These are phyloP conservation scores for Colletotrichum australisinense DNA, from an alignment of 2,329 filamentous ascomycete species.

Conservation along the genomic window DNA sequence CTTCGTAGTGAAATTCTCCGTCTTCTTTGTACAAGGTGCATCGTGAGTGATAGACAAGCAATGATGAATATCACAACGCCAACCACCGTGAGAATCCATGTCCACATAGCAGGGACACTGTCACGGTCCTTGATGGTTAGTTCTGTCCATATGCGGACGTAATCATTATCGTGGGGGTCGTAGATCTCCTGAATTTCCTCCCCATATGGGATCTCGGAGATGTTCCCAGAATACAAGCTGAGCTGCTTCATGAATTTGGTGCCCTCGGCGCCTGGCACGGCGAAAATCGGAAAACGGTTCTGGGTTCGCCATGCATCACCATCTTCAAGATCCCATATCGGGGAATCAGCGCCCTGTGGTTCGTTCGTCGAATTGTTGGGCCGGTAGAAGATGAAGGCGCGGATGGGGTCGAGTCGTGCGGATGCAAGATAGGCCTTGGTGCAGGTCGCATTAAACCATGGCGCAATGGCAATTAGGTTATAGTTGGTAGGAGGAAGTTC, in stretches of 20 bases:
- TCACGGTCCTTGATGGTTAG: constrained; percentile 59
- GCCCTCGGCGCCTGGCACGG: constrained; percentile 77
- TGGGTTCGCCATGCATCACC: constrained; percentile 75
- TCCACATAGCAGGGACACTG: constrained; percentile 80
- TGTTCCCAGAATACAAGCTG: constrained; percentile 80
- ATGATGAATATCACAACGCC: constrained; percentile 78
- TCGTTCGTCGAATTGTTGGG: constrained; percentile 66
- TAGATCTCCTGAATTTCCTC: constrained; percentile 66
- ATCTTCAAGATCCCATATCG: constrained; percentile 78
- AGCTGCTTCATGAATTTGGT: constrained; percentile 76
- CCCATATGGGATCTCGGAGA: constrained; percentile 71
- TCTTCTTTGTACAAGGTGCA: constrained; percentile 82
- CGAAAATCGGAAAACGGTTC: constrained; percentile 86
- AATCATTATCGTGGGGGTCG: constrained; percentile 66
- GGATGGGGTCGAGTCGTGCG: constrained; percentile 67
- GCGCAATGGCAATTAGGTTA: constrained; percentile 83
- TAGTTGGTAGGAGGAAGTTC: constrained; percentile 78
- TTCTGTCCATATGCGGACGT: constrained; percentile 70
- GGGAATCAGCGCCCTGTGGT: constrained; percentile 74
- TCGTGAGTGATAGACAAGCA: constrained; percentile 72
- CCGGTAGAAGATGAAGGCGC: constrained; percentile 73
- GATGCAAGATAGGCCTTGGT: constrained; percentile 77
- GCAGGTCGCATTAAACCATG: constrained; percentile 84
- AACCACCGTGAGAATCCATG: constrained; percentile 78
- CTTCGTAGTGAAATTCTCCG: constrained; percentile 75